phyloP scores from a whole-genome alignment of 345 rosid species.

The Citrus medica region DNA sequence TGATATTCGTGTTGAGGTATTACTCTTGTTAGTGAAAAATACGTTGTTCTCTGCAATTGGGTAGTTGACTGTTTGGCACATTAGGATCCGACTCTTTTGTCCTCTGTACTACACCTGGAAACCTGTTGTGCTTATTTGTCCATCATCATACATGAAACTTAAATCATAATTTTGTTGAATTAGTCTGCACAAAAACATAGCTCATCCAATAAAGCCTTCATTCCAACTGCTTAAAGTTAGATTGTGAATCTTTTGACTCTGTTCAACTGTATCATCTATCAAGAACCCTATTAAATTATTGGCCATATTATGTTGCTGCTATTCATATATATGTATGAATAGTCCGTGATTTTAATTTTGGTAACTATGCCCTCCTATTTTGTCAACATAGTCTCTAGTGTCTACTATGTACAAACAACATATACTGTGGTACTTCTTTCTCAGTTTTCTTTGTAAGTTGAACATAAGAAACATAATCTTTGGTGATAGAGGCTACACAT shows the following conservation, averaged over 20 bases:
- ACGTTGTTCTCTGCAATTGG: not conserved
- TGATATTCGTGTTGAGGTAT: conserved; percentile 99
- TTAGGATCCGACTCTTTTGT: conserved; percentile 2
- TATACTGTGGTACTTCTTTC: not conserved
- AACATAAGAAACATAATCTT: not conserved
- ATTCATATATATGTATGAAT: no score
- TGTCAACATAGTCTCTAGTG: not conserved
- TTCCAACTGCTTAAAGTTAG: not conserved
- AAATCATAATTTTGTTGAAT: conserved; percentile 1
- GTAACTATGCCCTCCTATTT: not conserved
- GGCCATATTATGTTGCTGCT: no score
- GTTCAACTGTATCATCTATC: not conserved
- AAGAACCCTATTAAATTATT: not conserved
- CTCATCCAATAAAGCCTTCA: not conserved
- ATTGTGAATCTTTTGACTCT: not conserved
- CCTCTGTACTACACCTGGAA: not conserved
- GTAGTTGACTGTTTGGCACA: not conserved
- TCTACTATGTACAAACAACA: not conserved
- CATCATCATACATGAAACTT: not conserved
- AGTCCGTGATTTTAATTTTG: not conserved
- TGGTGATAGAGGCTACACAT: not conserved
- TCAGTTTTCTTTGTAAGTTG: not conserved
- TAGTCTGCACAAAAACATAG: not conserved
- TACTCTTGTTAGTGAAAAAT: conserved; percentile 5
- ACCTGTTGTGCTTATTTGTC: conserved; percentile 1